Base-by-base conservation (phyloP, 1,284 basidiomycete species). In the Ceratobasidium sp. region DNA sequence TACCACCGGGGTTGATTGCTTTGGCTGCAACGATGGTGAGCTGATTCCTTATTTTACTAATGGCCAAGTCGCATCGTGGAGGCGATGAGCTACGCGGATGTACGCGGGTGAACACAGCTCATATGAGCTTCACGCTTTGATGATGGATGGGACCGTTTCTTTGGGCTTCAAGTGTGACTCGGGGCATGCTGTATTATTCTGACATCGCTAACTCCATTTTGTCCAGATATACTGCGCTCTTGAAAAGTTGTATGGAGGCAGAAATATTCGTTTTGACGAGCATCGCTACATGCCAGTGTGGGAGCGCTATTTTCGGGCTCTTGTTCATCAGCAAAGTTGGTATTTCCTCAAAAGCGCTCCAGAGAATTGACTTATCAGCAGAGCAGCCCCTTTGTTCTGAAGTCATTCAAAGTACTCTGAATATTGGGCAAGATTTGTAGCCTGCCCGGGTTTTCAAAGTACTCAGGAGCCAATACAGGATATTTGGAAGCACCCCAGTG, bases 21-120 rank as follows among this genome's bases (percentile, higher is more conserved):
- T 57, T 57, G n/a, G 56, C 56, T 9, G 56, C 56, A 11, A 57
- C 56, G n/a, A n/a, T n/a, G n/a, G n/a, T n/a, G n/a, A n/a, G n/a
- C n/a, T n/a, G n/a, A n/a, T n/a, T n/a, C n/a, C n/a, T n/a, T n/a
- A n/a, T n/a, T n/a, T n/a, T n/a, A n/a, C n/a, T n/a, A n/a, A n/a
- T n/a, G n/a, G n/a, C n/a, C n/a, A n/a, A n/a, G n/a, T n/a, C n/a
- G n/a, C n/a, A n/a, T n/a, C n/a, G n/a, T n/a, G n/a, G n/a, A n/a
- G n/a, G n/a, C n/a, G n/a, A n/a, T n/a, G n/a, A n/a, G n/a, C n/a
- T n/a, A n/a, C n/a, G n/a, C n/a, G n/a, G n/a, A n/a, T n/a, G n/a
- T n/a, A n/a, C n/a, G n/a, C 56, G 19, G 29, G 31, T 19, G 33
- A 14, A 15, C 19, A 57, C 56, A 57, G 5, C 2, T 15, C 33